Evolutionary conservation across 345 rosid genomes (phyloP).

Genomic region (Hevea brasiliensis): DNA sequence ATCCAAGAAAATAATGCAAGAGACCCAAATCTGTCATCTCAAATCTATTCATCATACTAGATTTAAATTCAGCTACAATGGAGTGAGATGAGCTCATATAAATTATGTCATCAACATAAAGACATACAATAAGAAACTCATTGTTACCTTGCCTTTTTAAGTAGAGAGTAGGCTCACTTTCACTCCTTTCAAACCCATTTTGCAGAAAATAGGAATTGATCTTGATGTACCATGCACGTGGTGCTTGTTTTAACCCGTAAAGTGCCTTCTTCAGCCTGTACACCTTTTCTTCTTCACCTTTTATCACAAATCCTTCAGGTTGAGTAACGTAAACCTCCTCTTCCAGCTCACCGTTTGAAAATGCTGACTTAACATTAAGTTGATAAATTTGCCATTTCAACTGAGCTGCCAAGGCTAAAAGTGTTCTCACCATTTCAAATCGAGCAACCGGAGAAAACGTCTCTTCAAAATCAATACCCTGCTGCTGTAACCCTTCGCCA

Average conservation of each 20-base stretch:
- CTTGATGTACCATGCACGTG: not conserved
- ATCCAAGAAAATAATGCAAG: too few relatives aligned
- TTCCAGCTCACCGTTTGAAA: not conserved
- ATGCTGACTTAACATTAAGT: not conserved
- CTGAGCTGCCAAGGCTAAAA: not conserved
- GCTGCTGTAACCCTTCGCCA: too few relatives aligned
- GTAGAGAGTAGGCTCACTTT: slow-evolving; percentile 7
- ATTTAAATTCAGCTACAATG: not conserved
- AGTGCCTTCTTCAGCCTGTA: not conserved
- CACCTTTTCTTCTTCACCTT: not conserved
- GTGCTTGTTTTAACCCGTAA: not conserved
- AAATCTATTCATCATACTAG: not conserved
- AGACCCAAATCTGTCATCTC: not conserved
- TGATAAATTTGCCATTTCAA: not conserved
- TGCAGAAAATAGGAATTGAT: not conserved
- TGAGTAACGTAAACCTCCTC: not conserved
- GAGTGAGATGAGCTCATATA: not conserved
- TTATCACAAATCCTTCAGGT: not conserved
- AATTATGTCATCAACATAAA: not conserved
- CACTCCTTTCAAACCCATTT: slow-evolving; percentile 3
- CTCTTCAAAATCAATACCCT: not conserved
- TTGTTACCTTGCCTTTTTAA: not conserved
- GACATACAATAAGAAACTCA: not conserved
- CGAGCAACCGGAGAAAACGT: not conserved
- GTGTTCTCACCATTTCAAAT: not conserved